Evolutionary conservation across 306 rosid species (phyloP).

Genomic region (Castanea sativa): DNA sequence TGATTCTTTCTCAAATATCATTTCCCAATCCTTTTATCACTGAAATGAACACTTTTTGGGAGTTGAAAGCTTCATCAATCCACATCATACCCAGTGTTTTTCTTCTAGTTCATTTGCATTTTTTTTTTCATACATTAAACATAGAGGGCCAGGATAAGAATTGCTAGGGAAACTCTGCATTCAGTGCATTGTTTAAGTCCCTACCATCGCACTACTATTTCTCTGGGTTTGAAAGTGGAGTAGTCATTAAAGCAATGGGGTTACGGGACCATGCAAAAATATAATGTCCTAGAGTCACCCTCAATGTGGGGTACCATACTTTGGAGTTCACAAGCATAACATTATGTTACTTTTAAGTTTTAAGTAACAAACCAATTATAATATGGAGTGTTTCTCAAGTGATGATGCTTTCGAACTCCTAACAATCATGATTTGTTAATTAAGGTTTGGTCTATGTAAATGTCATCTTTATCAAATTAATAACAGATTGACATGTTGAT

Average conservation of each 20-base stretch:
- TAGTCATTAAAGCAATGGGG: conserved; percentile 14
- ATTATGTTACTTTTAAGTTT: conserved; percentile 2
- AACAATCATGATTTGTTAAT: conserved; percentile 18
- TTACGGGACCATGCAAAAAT: conserved; percentile 21
- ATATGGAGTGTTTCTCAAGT: conserved; percentile 25
- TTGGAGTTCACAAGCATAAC: conserved; percentile 6
- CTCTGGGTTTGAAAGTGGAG: not conserved
- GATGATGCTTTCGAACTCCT: conserved; percentile 14
- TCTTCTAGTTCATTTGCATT: not conserved
- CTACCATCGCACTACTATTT: not conserved
- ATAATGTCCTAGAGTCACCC: conserved; percentile 4
- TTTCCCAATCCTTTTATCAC: not conserved
- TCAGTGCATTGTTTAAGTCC: not conserved
- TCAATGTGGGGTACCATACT: conserved; percentile 18
- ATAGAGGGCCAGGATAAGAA: not conserved
- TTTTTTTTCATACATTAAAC: not conserved
- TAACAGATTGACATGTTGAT: not conserved
- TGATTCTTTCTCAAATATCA: conserved; percentile 1
- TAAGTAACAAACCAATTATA: conserved; percentile 1
- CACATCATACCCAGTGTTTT: not conserved
- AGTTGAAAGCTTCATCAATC: not conserved
- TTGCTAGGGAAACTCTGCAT: not conserved
- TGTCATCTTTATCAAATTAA: not conserved
- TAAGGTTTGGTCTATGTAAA: conserved; percentile 7
- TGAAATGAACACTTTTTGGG: not conserved